Conservation (phyloP, 345 rosid species). For the Pugionium dolabratum region DNA sequence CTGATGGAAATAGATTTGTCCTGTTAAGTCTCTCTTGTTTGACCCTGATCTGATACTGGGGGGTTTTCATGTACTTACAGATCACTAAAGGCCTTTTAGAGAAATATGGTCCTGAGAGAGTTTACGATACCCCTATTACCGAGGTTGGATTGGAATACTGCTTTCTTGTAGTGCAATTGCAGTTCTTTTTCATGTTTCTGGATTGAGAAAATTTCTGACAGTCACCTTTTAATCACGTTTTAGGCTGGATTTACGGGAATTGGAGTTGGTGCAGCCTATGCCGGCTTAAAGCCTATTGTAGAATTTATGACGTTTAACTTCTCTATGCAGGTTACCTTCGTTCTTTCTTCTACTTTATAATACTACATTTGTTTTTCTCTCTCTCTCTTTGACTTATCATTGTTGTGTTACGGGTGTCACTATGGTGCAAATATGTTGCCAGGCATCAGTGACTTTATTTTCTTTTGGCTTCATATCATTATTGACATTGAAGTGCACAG, state of each 20-base stretch:
- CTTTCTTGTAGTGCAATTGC: not conserved
- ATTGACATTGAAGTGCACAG: not conserved
- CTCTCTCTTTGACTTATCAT: constrained; percentile 14
- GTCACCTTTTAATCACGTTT: constrained; percentile 18
- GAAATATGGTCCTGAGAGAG: constrained; percentile 92
- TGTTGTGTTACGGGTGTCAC: not conserved
- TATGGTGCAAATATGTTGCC: constrained; percentile 15
- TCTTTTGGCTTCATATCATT: constrained; percentile 6
- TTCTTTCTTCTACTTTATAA: not conserved
- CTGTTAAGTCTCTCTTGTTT: constrained; percentile 9
- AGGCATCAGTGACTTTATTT: constrained; percentile 8
- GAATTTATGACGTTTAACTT: constrained; percentile 98
- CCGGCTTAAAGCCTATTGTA: constrained; percentile 79
- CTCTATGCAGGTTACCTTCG: constrained; percentile 75
- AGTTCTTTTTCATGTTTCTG: not conserved
- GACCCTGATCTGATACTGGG: constrained; percentile 16
- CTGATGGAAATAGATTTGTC: too few relatives aligned
- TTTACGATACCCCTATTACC: constrained; percentile 87
- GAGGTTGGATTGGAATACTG: constrained; percentile 51
- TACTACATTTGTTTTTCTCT: not conserved
- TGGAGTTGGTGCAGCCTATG: constrained; percentile 95
- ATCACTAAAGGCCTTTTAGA: constrained; percentile 78
- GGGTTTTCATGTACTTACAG: constrained; percentile 38
- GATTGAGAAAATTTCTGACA: constrained; percentile 14
- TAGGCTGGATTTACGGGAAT: constrained; percentile 99